Evolutionary conservation across 2,329 filamentous ascomycete species (phyloP), one percentile per base, ranked within the genome.

Genomic region (Graphiopsis chlorocephala): DNA sequence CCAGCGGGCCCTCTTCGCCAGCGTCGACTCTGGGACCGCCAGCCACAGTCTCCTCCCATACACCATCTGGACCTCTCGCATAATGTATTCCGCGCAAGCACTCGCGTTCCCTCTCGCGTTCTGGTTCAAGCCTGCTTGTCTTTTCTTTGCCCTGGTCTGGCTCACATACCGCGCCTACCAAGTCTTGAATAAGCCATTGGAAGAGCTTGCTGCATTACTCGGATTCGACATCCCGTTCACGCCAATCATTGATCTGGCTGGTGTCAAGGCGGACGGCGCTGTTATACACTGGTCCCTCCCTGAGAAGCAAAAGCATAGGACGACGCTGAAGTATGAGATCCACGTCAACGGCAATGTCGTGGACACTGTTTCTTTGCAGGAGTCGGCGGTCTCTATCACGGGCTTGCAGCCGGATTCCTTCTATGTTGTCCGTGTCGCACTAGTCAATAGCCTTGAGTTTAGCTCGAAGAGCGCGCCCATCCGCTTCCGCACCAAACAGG

Each of bases 341-440:
- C 92, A 96, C 76, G 89, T 99, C 69, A 98, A 99, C 78, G 94
- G 94, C 48, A 64, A 65, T 63, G 68, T 74, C 92, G 91, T 97
- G 69, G 95, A 93, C 71, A 92, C 97, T 73, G 92, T 93, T 52
- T 88, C 87, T 68, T 87, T 88, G 71, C 85, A 87, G 69, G 92
- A 96, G 76, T 92, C 90, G 0, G 91, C 92, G n/a, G 93, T 97
- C 61, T 93, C 91, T 53, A 93, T 99, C 63, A 93, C 90, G 33
- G 92, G 93, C 45, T 83, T 99, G 8, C 89, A 90, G 71, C 93
- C 95, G 0, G 88, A 90, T 69, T 91, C 91, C 72, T 96, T 93
- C 73, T 98, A 98, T 79, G 96, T 96, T 69, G 89, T 99, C 29
- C 90, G 94, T 66, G 92, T 98, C 62, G 91, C 97, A 70, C 92